phyloP scores from a whole-genome alignment of 2,329 filamentous ascomycete genomes.

The Alternaria incomplexa region DNA sequence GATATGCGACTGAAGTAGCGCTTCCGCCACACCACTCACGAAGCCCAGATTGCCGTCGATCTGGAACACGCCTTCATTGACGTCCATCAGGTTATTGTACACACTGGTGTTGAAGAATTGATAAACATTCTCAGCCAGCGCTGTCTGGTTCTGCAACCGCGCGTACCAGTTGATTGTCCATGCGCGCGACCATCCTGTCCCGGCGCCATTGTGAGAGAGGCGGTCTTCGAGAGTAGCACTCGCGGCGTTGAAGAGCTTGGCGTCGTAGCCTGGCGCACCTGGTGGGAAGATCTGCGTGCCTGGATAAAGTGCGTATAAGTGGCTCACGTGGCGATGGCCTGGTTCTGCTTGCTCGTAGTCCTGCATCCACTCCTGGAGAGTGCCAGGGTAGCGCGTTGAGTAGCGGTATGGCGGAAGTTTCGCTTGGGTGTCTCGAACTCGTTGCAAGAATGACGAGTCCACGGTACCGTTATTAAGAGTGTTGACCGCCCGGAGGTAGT shows the following conservation, averaged over 20 bases:
- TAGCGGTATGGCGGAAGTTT: slow-evolving; percentile 24
- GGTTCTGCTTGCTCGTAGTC: slow-evolving; percentile 53
- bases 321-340: slow-evolving; percentile 60
- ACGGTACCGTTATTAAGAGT: neutral
- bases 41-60: slow-evolving; percentile 58
- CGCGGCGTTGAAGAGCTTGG: slow-evolving; percentile 39
- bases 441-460: neutral
- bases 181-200: slow-evolving; percentile 60
- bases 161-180: slow-evolving; percentile 60
- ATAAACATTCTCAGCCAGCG: slow-evolving; percentile 45
- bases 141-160: slow-evolving; percentile 46
- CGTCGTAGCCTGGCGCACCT: slow-evolving; percentile 29
- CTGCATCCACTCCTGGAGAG: slow-evolving; percentile 33
- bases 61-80: slow-evolving; percentile 9
- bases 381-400: slow-evolving; percentile 33
- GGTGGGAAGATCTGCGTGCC: slow-evolving; percentile 49
- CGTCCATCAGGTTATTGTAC: slow-evolving; percentile 15
- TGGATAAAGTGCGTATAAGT: slow-evolving; percentile 58
- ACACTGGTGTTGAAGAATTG: slow-evolving; percentile 17
- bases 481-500: slow-evolving; percentile 25
- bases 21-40: slow-evolving; percentile 56
- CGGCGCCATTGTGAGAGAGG: slow-evolving; percentile 39
- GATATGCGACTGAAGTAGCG: slow-evolving; percentile 49
- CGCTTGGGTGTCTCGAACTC: slow-evolving; percentile 8
- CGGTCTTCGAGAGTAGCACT: slow-evolving; percentile 41